Base-by-base conservation (phyloP, 139 green algal species). In the Picochlorum sp. region DNA sequence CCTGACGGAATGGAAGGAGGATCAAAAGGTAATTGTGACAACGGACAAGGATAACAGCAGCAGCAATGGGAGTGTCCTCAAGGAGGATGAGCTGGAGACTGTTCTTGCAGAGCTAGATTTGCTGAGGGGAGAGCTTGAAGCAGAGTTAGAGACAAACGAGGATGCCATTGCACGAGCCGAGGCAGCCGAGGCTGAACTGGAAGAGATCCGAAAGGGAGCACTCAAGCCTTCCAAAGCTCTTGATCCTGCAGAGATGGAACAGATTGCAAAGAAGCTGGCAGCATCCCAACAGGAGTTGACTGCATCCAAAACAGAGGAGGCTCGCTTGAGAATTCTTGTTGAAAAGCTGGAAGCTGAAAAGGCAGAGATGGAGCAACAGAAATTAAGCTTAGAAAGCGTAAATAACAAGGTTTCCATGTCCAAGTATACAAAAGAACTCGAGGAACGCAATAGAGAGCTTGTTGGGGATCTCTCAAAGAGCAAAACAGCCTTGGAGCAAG, bases 41-140 rank as follows among this genome's bases (percentile, higher is more conserved):
- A 4, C 38, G 14, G 8, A 49, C 6, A 24, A n/a, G 18, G 15
- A 57, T 41, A 37, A 28, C n/a, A 41, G 57, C 13, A 20, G 13
- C 13, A 23, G 30, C 13, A 62, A 62, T 21, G 20, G 26, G 15
- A 62, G 31, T 41, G 60, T 20, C 31, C n/a, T 55, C 4, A 23
- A 51, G 11, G 55, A 65, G 52, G 30, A 14, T 28, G 65, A 77
- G 4, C 41, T 65, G 3, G 65, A 73, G 18, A 65, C 57, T 14
- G 34, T 77, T 37, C 38, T 72, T 28, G 64, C 66, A 13, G 70
- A 77, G 38, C 47, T 77, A 18, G 70, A 72, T 31, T 63, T 73
- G 20, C 16, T 73, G 34, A 63, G 57, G 57, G n/a, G 38, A 21
- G 63, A 77, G 64, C 49, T 77, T 47, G 57, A 55, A 18, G 51